Conservation (phyloP, 257 asterid genomes). For the Nicotiana obtusifolia region DNA sequence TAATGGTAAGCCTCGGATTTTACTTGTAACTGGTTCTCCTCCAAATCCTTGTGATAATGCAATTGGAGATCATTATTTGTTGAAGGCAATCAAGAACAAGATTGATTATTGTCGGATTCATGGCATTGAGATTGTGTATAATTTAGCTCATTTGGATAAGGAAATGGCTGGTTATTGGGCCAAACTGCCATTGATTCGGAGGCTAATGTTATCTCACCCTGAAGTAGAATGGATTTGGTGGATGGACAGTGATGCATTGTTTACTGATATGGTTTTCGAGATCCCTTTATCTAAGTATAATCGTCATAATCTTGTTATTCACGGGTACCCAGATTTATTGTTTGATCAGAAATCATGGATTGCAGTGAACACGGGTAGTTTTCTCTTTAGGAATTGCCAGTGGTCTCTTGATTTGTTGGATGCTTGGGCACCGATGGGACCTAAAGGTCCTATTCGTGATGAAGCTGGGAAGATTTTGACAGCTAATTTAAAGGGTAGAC, state of each 20-base stretch:
- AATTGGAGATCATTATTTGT: slow-evolving; percentile 85
- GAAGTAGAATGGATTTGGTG: slow-evolving; percentile 99
- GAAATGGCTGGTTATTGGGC: slow-evolving; percentile 84
- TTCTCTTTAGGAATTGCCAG: slow-evolving; percentile 71
- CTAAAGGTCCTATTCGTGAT: slow-evolving; percentile 68
- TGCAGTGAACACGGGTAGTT: slow-evolving; percentile 84
- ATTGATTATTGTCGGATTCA: slow-evolving; percentile 91
- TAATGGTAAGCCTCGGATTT: slow-evolving; percentile 61
- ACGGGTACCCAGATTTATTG: slow-evolving; percentile 71
- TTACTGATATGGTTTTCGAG: slow-evolving; percentile 81
- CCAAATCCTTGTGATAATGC: slow-evolving; percentile 82
- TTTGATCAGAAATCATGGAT: slow-evolving; percentile 83
- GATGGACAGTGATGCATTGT: slow-evolving; percentile 95
- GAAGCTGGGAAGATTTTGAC: slow-evolving; percentile 82
- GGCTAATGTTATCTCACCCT: slow-evolving; percentile 86
- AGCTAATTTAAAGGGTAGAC: slow-evolving; percentile 77
- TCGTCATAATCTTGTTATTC: slow-evolving; percentile 60
- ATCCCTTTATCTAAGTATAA: slow-evolving; percentile 55
- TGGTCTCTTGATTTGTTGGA: slow-evolving; percentile 93
- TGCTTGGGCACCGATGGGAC: slow-evolving; percentile 93
- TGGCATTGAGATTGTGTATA: slow-evolving; percentile 88
- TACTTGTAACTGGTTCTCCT: slow-evolving; percentile 81
- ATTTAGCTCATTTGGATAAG: slow-evolving; percentile 84
- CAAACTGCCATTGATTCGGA: slow-evolving; percentile 79
- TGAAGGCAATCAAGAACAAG: slow-evolving; percentile 71